Evolutionary conservation across 306 rosid species (phyloP), one percentile per base, ranked within the genome.

Genomic region (Cucurbita ficifolia): DNA sequence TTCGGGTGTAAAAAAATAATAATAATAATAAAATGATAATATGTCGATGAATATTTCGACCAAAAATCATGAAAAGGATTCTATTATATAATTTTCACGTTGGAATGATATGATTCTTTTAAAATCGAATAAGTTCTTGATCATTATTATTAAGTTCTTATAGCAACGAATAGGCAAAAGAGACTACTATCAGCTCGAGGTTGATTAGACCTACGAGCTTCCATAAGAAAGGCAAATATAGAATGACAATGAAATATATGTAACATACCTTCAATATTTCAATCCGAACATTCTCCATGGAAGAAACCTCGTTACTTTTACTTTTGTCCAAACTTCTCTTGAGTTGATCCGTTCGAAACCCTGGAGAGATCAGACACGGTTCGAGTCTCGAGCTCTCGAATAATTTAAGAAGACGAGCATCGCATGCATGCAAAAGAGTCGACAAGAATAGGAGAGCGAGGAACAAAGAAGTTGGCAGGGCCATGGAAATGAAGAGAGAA

Each of bases 351-450:
- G 10, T 11, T 16, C 7, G 22, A 39, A 63, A 8, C 16, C 3
- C 70, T 19, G 2, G 33, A 18, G 71, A 40, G n/a, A 64, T 40
- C 52, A 8, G 1, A 40, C 13, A 2, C 6, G 1, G 35, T 39
- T 19, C 51, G 5, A 40, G 29, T 17, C 38, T 42, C 10, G 53
- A 42, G 21, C 18, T 40, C 10, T 42, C n/a, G 2, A 42, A 42
- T 29, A 65, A 45, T 21, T 24, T 54, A 19, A 78, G 77, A 76
- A 59, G 84, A 45, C 87, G 79, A 49, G 90, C 83, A 50, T 78
- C 75, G 84, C 85, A 84, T 86, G 93, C 96, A 90, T 86, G 88
- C 85, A 87, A 70, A 48, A 48, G 17, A 74, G 80, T 73, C 65
- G 88, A 70, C 56, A 80, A 75, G 48, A 63, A 80, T 4, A 88